phyloP scores from a whole-genome alignment of 2,329 filamentous ascomycete genomes.

The Ceratocystis huliohia region DNA sequence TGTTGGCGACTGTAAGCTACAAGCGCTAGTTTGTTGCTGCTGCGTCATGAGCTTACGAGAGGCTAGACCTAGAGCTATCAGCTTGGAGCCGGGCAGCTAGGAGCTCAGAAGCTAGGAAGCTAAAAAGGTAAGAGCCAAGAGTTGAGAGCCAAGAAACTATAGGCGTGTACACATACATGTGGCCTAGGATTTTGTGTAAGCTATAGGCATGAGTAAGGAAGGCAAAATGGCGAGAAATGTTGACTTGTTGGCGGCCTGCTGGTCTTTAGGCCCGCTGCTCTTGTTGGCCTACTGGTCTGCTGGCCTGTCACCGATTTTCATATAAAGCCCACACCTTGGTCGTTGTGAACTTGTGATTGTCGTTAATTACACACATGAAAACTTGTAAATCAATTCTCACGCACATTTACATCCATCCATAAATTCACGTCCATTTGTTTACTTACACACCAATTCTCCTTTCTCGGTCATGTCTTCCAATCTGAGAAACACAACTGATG shows the following conservation, averaged over 20 bases:
- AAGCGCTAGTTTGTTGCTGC: background rate
- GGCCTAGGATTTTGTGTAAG: background rate
- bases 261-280: too few species aligned
- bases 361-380: too few species aligned
- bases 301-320: background rate
- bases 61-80: background rate
- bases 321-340: background rate
- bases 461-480: background rate
- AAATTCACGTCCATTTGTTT: constrained; percentile 11
- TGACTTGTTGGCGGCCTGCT: too few species aligned
- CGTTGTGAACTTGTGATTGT: background rate
- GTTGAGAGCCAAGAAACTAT: background rate
- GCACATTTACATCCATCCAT: background rate
- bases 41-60: constrained; percentile 2
- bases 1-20: background rate
- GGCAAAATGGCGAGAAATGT: background rate
- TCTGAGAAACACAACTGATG: constrained; percentile 24
- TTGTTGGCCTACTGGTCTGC: too few species aligned
- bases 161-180: background rate
- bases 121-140: background rate
- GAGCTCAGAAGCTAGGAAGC: background rate
- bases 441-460: background rate
- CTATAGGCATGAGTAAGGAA: background rate
- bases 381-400: too few species aligned
- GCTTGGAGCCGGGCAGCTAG: background rate